Conservation (phyloP, 371 early-diverging fungal genomes). For the Chytridium lagenaria region DNA sequence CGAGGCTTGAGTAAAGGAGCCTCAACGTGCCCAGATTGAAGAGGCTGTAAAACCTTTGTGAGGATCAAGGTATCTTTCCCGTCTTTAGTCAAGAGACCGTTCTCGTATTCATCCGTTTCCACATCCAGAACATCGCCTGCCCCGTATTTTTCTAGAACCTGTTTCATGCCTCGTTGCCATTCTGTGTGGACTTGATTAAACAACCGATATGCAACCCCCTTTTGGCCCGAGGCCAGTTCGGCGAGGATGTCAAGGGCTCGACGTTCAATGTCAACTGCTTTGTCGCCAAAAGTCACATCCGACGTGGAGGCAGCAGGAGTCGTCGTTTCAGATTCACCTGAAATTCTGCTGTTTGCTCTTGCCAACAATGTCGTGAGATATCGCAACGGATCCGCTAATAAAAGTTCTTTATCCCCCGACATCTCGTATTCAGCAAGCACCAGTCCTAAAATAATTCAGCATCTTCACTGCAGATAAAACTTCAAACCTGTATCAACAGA, state of each 20-base stretch:
- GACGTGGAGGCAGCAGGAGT: too few relatives aligned
- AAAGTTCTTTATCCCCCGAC: neutral
- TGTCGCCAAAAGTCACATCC: too few relatives aligned
- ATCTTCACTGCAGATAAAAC: neutral
- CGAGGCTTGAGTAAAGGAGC: neutral
- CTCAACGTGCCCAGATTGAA: neutral
- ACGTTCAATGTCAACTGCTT: neutral
- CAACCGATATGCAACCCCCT: neutral
- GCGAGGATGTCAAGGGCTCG: neutral
- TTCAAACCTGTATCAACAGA: constrained; percentile 17
- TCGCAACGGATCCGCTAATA: neutral
- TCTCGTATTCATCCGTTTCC: neutral
- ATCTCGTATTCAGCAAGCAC: neutral
- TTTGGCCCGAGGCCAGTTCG: neutral
- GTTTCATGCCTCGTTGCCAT: neutral
- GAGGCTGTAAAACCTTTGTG: neutral
- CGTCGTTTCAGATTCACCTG: neutral
- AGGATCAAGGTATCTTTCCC: neutral
- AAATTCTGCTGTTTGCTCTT: neutral
- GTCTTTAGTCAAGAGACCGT: neutral
- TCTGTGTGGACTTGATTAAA: neutral
- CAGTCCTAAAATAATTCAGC: neutral
- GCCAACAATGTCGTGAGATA: neutral
- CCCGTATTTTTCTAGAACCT: neutral
- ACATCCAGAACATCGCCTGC: neutral